These are phyloP conservation scores for Neonectria neomacrospora DNA, from an alignment of 2,329 filamentous ascomycete species.

Conservation along the genomic window DNA sequence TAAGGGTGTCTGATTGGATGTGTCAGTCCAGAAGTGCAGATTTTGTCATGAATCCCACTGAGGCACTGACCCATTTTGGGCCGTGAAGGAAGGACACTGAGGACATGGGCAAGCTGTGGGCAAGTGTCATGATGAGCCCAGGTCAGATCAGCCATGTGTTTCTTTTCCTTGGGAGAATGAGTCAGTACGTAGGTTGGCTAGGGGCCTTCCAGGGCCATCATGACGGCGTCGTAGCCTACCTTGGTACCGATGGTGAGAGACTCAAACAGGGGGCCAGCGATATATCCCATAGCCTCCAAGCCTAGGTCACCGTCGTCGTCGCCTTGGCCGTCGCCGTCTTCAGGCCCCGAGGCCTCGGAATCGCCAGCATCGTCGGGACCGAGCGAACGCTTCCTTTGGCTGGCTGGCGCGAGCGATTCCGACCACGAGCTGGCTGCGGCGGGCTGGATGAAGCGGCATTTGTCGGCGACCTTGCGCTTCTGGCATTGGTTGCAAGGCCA, in stretches of 20 bases:
- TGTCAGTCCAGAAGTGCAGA: slow-evolving; percentile 3
- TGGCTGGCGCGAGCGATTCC: slow-evolving; percentile 30
- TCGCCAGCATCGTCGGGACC: slow-evolving; percentile 33
- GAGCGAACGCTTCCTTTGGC: slow-evolving; percentile 41
- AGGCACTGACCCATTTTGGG: slow-evolving; percentile 52
- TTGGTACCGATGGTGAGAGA: slow-evolving; percentile 39
- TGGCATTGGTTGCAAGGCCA: slow-evolving; percentile 54
- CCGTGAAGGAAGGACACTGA: slow-evolving; percentile 46
- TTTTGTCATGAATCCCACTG: slow-evolving; percentile 8
- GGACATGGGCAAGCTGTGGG: slow-evolving; percentile 46
- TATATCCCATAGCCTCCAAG: slow-evolving; percentile 50
- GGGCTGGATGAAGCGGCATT: slow-evolving; percentile 46
- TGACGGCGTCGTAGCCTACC: slow-evolving; percentile 26
- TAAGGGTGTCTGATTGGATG: slow-evolving; percentile 44
- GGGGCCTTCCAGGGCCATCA: not conserved
- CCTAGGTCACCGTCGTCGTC: slow-evolving; percentile 39
- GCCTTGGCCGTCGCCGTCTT: slow-evolving; percentile 37
- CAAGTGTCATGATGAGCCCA: slow-evolving; percentile 39
- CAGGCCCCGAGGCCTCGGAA: slow-evolving; percentile 12
- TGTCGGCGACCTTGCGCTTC: slow-evolving; percentile 51
- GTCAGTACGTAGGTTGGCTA: too few relatives aligned
- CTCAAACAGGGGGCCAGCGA: slow-evolving; percentile 46
- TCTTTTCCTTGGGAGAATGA: slow-evolving; percentile 26
- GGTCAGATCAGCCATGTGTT: slow-evolving; percentile 29
- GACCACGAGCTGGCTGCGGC: slow-evolving; percentile 36